phyloP scores from a whole-genome alignment of 768 basidiomycete genomes.

The Suillus placidus region DNA sequence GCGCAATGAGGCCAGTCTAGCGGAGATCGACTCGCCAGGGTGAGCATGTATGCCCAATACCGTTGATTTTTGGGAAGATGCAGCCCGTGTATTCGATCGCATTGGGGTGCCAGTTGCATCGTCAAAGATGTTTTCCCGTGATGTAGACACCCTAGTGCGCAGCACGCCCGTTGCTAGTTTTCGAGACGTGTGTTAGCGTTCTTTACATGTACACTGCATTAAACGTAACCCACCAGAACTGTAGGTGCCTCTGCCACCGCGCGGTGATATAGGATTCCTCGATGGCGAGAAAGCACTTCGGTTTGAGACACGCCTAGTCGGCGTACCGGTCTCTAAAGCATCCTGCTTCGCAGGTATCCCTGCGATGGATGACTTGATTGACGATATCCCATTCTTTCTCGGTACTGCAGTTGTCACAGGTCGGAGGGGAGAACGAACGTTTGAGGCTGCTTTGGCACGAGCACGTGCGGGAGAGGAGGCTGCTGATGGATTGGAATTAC shows the following conservation, averaged over 20 bases:
- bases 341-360: conserved; percentile 2
- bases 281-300: conserved; percentile 13
- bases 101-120: background rate
- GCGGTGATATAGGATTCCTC: conserved; percentile 4
- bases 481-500: conserved; percentile 16
- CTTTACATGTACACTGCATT: background rate
- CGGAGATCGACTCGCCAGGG: background rate
- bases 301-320: background rate
- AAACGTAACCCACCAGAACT: background rate
- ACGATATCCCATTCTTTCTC: conserved; percentile 5
- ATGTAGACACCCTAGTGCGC: background rate
- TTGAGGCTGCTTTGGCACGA: conserved; percentile 12
- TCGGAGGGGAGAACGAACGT: conserved; percentile 4
- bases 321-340: background rate
- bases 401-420: background rate
- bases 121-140: conserved; percentile 1
- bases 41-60: background rate
- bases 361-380: conserved; percentile 19
- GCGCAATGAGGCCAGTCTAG: background rate
- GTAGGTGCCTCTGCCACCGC: background rate
- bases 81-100: background rate
- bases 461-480: conserved; percentile 14
- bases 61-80: background rate
- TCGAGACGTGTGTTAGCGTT: background rate
- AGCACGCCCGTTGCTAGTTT: background rate